Evolutionary conservation across 257 asterid genomes (phyloP).

Genomic region (Capsicum chinense): DNA sequence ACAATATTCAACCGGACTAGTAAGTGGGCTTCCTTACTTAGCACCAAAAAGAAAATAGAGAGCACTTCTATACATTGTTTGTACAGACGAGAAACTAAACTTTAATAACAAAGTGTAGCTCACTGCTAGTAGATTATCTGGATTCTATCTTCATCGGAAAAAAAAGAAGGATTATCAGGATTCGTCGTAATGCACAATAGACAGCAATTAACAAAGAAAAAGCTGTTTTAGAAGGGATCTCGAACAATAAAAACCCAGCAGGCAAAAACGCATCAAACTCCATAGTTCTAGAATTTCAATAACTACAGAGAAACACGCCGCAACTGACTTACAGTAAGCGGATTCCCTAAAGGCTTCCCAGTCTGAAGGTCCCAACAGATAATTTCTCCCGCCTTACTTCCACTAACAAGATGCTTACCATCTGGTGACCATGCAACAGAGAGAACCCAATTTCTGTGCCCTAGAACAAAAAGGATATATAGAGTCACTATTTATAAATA

Average conservation of each 20-base stretch:
- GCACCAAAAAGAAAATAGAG: not conserved
- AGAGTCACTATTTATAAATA: constrained; percentile 8
- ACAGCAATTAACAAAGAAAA: constrained; percentile 13
- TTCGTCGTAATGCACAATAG: constrained; percentile 3
- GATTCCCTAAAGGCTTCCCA: constrained; percentile 76
- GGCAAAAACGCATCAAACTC: constrained; percentile 6
- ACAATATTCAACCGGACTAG: not conserved
- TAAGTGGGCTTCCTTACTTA: not conserved
- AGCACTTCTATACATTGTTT: not conserved
- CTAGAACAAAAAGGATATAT: constrained; percentile 45
- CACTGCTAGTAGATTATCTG: not conserved
- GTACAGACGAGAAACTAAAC: not conserved
- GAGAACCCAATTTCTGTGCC: constrained; percentile 95
- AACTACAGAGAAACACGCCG: not conserved
- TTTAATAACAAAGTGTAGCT: not conserved
- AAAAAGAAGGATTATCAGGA: not conserved
- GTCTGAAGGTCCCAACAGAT: constrained; percentile 88
- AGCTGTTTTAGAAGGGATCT: not conserved
- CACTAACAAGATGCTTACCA: constrained; percentile 87
- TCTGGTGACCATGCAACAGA: constrained; percentile 97
- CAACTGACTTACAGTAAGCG: constrained; percentile 62
- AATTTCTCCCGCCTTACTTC: constrained; percentile 92
- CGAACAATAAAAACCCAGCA: constrained; percentile 1
- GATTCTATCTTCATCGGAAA: not conserved
- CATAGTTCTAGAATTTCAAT: not conserved